Base-by-base conservation (phyloP, 2,329 filamentous ascomycete species). In the Rhynchosporium secalis region DNA sequence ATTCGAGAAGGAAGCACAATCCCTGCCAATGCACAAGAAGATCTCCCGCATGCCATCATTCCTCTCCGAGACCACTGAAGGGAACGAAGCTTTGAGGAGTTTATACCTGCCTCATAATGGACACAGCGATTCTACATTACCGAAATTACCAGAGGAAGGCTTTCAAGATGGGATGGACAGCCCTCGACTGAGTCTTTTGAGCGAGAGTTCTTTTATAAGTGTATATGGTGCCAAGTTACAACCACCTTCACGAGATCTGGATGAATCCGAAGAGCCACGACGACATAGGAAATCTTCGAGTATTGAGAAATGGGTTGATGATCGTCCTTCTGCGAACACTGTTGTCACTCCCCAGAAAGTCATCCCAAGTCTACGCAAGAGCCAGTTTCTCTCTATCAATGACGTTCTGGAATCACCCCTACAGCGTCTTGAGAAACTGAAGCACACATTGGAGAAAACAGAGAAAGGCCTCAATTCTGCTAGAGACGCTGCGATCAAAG, bases 191-290 rank as follows among this genome's bases (percentile, higher is more conserved):
- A 89, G 86, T 66, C 78, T 88, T 12, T 74, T 89, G 65, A 89
- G 86, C 66, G 86, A 89, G 72, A 88, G 86, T 71, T 89, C 86
- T 0, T 88, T 89, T 68, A 68, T 83, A 28, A 89, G 86, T 67
- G 77, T 89, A 0, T 89, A 89, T 60, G 86, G 86, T 2, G 74
- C 78, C 29, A 80, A 79, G 69, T 43, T 66, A 33, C 38, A 56
- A 28, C 65, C 7, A 57, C 45, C 66, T 28, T 29, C 59, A 26
- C 48, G 20, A 20, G 20, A 20, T 20, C 20, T 66, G 7, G 66
- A 66, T 10, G 58, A 67, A 4, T 36, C 65, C 7, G 65, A 67
- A 4, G 65, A 66, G n/a, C 47, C 62, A 56, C 60, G 62, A 60
- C 58, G 61, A 56, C 65, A 69, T 45, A 64, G 66, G 15, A 62